Percentiles rank a stretch among this genome's conserved stretches.
Conservation (phyloP, 306 rosid genomes). For the Senna tora region DNA sequence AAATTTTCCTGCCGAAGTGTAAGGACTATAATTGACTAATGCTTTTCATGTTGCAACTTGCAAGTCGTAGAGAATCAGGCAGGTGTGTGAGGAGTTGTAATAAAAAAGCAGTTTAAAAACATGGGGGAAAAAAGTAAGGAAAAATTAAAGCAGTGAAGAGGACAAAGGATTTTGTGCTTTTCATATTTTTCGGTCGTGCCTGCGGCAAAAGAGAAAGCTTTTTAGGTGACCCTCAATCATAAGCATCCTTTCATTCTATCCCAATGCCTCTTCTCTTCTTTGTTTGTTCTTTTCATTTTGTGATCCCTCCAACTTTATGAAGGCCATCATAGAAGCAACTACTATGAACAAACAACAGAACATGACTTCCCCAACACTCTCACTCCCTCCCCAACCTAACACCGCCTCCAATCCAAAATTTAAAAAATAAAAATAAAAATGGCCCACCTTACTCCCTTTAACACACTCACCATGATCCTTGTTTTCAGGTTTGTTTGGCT, state of each 20-base stretch:
- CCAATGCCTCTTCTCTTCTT: background rate
- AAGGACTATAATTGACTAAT: background rate
- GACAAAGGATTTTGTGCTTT: background rate
- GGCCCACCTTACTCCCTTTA: background rate
- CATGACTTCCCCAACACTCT: background rate
- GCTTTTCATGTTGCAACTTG: background rate
- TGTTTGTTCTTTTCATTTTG: background rate
- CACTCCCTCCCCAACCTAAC: background rate
- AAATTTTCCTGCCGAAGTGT: background rate
- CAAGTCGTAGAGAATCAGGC: background rate
- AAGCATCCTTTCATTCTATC: background rate
- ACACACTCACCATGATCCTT: background rate
- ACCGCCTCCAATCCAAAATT: background rate
- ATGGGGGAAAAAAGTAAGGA: background rate
- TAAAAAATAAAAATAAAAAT: background rate
- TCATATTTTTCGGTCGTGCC: background rate
- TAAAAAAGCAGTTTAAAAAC: background rate
- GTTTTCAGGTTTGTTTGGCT: too few species aligned
- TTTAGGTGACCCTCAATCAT: slow-evolving; percentile 1
- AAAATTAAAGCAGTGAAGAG: background rate
- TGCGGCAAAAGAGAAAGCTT: slow-evolving; percentile 7
- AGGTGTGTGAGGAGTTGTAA: background rate
- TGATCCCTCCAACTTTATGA: background rate
- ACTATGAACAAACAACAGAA: background rate
- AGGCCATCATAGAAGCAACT: background rate